Evolutionary conservation across 176 grass and related monocot genomes (phyloP).

Genomic region (Carex pumila): DNA sequence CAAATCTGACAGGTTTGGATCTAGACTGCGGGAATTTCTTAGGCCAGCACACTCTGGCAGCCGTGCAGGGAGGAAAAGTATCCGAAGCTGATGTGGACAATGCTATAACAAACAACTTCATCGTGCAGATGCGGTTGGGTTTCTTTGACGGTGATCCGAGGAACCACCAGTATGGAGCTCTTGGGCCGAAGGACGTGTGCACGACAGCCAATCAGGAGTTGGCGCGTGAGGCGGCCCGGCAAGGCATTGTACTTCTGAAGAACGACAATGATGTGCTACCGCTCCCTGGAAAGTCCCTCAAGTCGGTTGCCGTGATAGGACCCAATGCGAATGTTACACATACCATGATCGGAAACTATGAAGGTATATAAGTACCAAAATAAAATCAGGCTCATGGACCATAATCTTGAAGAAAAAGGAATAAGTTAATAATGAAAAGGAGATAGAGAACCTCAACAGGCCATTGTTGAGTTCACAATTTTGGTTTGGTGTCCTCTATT

Average conservation of each 20-base stretch:
- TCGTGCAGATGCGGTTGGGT: conserved; percentile 71
- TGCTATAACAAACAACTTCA: conserved; percentile 84
- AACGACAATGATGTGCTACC: conserved; percentile 52
- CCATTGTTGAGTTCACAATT: neutral
- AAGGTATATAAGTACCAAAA: conserved; percentile 27
- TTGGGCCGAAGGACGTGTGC: conserved; percentile 78
- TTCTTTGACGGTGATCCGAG: conserved; percentile 89
- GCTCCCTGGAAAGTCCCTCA: conserved; percentile 41
- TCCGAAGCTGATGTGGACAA: conserved; percentile 52
- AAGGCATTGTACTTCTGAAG: conserved; percentile 97
- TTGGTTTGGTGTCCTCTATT: neutral
- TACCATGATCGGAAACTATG: conserved; percentile 97
- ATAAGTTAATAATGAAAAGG: neutral
- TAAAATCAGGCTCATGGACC: neutral
- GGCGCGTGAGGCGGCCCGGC: conserved; percentile 62
- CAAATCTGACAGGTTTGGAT: conserved; percentile 54
- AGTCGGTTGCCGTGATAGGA: conserved; percentile 76
- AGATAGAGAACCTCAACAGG: neutral
- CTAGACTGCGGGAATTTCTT: conserved; percentile 83
- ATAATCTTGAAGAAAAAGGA: neutral
- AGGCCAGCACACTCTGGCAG: conserved; percentile 49
- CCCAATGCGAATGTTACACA: conserved; percentile 89
- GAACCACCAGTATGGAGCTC: conserved; percentile 48
- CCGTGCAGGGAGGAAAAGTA: conserved; percentile 59
- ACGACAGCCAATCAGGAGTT: conserved; percentile 62